Conservation (phyloP, 257 asterid genomes). For the Salvia splendens region DNA sequence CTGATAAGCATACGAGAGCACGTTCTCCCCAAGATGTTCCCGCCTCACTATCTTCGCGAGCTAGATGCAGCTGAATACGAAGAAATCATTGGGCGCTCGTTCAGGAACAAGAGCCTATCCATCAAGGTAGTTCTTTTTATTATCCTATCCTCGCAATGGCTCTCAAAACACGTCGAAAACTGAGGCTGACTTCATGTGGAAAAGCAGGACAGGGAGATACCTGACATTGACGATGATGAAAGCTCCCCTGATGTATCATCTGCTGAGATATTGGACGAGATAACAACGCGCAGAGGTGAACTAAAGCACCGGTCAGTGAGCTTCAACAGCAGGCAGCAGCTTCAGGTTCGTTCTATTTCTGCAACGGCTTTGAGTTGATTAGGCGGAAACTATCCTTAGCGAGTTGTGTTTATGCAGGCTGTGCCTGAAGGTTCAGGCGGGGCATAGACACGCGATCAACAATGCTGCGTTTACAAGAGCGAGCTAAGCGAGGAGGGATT, state of each 20-base stretch:
- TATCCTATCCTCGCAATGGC: too few species aligned
- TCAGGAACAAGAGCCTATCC: not conserved
- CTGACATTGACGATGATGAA: slow-evolving; percentile 33
- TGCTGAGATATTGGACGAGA: slow-evolving; percentile 78
- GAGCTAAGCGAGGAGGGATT: too few species aligned
- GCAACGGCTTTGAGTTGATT: too few species aligned
- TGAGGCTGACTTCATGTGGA: not conserved
- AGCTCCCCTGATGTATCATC: slow-evolving; percentile 47
- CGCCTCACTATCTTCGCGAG: slow-evolving; percentile 64
- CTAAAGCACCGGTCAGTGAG: slow-evolving; percentile 60
- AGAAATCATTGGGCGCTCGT: slow-evolving; percentile 61
- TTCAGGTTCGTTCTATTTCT: too few species aligned
- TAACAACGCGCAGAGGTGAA: slow-evolving; percentile 80
- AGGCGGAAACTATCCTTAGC: too few species aligned
- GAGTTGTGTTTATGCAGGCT: too few species aligned
- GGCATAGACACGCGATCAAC: too few species aligned
- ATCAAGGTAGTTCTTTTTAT: not conserved
- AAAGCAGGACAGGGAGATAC: slow-evolving; percentile 45
- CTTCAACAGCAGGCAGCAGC: slow-evolving; percentile 49
- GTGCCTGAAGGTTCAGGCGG: too few species aligned
- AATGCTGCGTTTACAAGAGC: too few species aligned
- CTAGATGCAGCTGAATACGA: slow-evolving; percentile 94
- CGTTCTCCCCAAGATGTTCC: slow-evolving; percentile 67
- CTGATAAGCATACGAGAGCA: slow-evolving; percentile 77
- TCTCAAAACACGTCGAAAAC: too few species aligned